Conservation (phyloP, 768 basidiomycete species). For the Mycena capillaripes region DNA sequence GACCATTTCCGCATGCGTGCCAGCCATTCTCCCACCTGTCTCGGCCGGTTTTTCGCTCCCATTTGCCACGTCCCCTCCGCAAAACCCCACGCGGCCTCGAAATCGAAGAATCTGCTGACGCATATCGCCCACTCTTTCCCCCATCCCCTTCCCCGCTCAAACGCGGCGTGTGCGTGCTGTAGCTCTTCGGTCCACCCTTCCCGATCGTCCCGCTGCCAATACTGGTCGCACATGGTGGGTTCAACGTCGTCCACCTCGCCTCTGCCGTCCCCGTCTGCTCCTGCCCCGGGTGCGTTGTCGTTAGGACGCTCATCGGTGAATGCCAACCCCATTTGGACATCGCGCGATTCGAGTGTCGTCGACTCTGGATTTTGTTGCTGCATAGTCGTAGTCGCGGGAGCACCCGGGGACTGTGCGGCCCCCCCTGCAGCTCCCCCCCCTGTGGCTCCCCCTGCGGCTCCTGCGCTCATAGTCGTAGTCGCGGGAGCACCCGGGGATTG, state of each 20-base stretch:
- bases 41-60: neutral
- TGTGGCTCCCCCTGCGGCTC: too few relatives aligned
- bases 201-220: neutral
- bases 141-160: neutral
- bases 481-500: too few relatives aligned
- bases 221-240: neutral
- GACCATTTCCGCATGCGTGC: neutral
- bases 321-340: too few relatives aligned
- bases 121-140: neutral
- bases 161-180: neutral
- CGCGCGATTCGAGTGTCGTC: too few relatives aligned
- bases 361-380: too few relatives aligned
- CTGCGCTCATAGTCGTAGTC: too few relatives aligned
- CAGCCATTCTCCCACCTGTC: neutral
- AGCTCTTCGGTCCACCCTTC: neutral
- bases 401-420: too few relatives aligned
- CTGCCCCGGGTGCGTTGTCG: neutral
- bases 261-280: neutral
- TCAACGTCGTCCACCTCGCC: too few relatives aligned
- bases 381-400: too few relatives aligned
- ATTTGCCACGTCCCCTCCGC: neutral
- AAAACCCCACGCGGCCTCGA: neutral
- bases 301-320: too few relatives aligned
- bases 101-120: neutral
- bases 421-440: too few relatives aligned